Base-by-base conservation (phyloP, 306 rosid species). In the Rosa rugosa region DNA sequence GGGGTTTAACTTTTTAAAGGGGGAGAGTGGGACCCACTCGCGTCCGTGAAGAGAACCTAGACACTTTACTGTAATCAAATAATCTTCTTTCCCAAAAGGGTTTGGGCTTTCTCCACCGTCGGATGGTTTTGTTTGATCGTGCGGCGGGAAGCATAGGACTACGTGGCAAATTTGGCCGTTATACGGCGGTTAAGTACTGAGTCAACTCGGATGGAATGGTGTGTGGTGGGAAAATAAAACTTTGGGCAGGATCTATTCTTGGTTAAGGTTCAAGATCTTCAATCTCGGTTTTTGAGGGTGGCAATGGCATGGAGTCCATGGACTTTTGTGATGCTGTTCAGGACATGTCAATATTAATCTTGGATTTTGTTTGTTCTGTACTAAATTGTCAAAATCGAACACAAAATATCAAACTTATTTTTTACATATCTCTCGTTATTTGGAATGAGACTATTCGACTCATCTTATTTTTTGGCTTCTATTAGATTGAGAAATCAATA, bases 31-130 rank as follows among this genome's bases (percentile, higher is more conserved):
- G 79, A 25, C 87, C 91, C 92, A 75, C 83, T 16, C 11, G 63
- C 23, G 45, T 67, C 45, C 69, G 82, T 88, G 87, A 87, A 82
- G 83, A 67, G 92, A 88, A 87, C 90, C 85, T 77, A 9, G 91
- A 80, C 91, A 5, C 31, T n/a, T n/a, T 57, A 13, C 25, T 3
- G 25, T 56, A 56, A 54, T 53, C 38, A 54, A 72, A 34, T 4
- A n/a, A 13, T 38, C 14, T 47, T 71, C 23, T 46, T 47, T 27
- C 38, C 75, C 53, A 13, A 7, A 27, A 51, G 31, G 46, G 31
- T 17, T 18, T 36, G 40, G 22, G 1, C 3, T 31, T 18, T 5
- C 16, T 60, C 49, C 16, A 40, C 72, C 77, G 80, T 59, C 20
- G 0, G 68, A 75, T 70, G 67, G 72, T 3, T 42, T 2, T 6